Evolutionary conservation across 805 yeast genomes (phyloP), one percentile per base, ranked within the genome.

Genomic region (Candida adriatica): DNA sequence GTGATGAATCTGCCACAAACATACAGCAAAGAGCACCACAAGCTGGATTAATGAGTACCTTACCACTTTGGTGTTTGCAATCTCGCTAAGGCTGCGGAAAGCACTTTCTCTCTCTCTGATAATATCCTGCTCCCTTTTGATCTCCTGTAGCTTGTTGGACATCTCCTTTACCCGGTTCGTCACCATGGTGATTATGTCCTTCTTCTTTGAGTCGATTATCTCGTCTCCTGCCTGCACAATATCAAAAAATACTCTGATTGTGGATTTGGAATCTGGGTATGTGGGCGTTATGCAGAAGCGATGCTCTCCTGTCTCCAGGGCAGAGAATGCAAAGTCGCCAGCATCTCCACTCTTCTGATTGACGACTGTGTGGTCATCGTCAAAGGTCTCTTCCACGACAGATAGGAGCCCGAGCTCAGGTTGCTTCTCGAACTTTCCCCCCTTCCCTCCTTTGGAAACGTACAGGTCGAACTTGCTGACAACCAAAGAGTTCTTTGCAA

Each of bases 281-380:
- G 51, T 49, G 30, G 76, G 76, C 24, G 75, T 76, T 56, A 87
- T 62, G 60, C 96, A 87, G 47, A 88, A 68, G 48, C 70, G 68
- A 64, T 87, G 96, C 54, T 83, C 94, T 23, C 96, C 96, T 8
- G 79, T 64, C 33, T 82, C 95, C 27, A 75, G 61, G 1, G 96
- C 82, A 9, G 88, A 79, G 64, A 84, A 87, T 18, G 87, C 69
- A 56, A 85, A 82, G 39, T 78, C 79, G 11, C 86, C 83, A 24
- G 55, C 58, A 9, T 83, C 61, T 3, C 67, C 43, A 17, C 77
- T 73, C 48, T 66, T 73, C 55, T 85, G 94, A 38, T 66, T 56
- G 22, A 77, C 78, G 16, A 86, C 94, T 37, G 78, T 66, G 56
- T 88, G 90, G 56, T 82, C 73, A 52, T 78, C 75, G 59, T 86